These are phyloP conservation scores for Stereocaulon alpinum DNA, from an alignment of 495 filamentous ascomycete genomes.

Conservation along the genomic window DNA sequence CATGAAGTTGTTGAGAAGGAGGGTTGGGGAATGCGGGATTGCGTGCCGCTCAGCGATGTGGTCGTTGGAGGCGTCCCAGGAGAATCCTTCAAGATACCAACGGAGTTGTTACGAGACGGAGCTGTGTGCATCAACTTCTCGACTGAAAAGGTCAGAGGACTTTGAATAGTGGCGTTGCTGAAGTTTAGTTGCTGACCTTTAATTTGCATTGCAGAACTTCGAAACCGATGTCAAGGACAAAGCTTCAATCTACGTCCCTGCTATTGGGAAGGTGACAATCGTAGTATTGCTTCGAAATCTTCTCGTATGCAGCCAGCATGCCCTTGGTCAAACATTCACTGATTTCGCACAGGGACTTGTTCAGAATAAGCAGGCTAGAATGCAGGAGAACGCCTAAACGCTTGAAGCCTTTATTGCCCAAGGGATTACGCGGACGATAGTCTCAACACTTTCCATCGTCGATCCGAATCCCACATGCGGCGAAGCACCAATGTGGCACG, in stretches of 20 bases:
- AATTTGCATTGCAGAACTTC: conserved; percentile 56
- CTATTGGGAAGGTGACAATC: conserved; percentile 96
- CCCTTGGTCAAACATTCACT: background rate
- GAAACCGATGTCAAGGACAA: conserved; percentile 77
- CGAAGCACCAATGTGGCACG: too few species aligned
- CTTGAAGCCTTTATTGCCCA: background rate
- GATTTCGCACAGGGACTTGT: conserved; percentile 35
- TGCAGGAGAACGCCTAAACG: background rate
- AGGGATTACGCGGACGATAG: background rate
- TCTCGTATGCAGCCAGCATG: conserved; percentile 46
- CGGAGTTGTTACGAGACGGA: conserved; percentile 69
- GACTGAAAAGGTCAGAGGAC: conserved; percentile 57
- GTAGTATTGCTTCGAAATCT: conserved; percentile 82
- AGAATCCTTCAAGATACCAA: conserved; percentile 77
- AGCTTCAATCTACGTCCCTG: conserved; percentile 93
- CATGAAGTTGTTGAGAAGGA: conserved; percentile 78
- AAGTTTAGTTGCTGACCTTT: conserved; percentile 1
- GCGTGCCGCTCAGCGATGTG: conserved; percentile 79
- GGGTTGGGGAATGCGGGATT: conserved; percentile 64
- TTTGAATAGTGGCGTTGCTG: background rate
- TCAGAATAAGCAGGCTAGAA: conserved; percentile 32
- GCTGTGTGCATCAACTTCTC: conserved; percentile 97
- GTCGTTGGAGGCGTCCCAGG: conserved; percentile 90
- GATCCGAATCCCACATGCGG: too few species aligned
- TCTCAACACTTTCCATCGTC: too few species aligned